phyloP scores from a whole-genome alignment of 805 yeast genomes.

The Candida tibetensis region DNA sequence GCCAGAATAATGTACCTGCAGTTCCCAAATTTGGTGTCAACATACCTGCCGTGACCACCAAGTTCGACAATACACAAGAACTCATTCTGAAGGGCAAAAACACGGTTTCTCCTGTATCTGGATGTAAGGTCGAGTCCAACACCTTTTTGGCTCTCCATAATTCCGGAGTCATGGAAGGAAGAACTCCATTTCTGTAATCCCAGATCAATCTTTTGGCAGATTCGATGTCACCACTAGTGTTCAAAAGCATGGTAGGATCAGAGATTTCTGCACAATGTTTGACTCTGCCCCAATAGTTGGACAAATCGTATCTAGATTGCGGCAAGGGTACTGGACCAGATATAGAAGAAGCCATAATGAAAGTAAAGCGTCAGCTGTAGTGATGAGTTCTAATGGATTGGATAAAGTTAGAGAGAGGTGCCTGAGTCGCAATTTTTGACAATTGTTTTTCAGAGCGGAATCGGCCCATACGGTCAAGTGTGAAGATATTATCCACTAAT shows the following conservation, averaged over 20 bases:
- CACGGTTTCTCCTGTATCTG: slow-evolving; percentile 94
- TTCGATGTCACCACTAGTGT: slow-evolving; percentile 60
- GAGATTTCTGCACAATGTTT: slow-evolving; percentile 90
- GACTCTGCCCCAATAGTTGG: slow-evolving; percentile 91
- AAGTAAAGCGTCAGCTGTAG: too few relatives aligned
- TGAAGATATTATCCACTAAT: too few relatives aligned
- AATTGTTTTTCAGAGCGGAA: too few relatives aligned
- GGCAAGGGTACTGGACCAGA: slow-evolving; percentile 82
- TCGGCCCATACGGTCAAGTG: too few relatives aligned
- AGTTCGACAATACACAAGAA: slow-evolving; percentile 85
- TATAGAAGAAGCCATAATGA: slow-evolving; percentile 78
- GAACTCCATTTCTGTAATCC: slow-evolving; percentile 69
- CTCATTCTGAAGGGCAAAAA: slow-evolving; percentile 96
- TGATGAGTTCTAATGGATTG: too few relatives aligned
- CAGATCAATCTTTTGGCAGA: slow-evolving; percentile 63
- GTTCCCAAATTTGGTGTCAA: slow-evolving; percentile 90
- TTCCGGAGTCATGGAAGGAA: slow-evolving; percentile 65
- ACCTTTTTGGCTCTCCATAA: slow-evolving; percentile 87
- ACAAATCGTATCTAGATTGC: slow-evolving; percentile 71
- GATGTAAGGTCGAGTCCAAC: slow-evolving; percentile 90
- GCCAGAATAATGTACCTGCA: slow-evolving; percentile 95
- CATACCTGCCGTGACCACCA: slow-evolving; percentile 97
- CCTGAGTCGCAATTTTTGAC: too few relatives aligned
- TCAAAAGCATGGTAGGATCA: slow-evolving; percentile 86
- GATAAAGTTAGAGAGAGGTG: too few relatives aligned